These are phyloP conservation scores for Cryptosporidium muris DNA, from an alignment of 169 alveolate species.

Conservation along the genomic window DNA sequence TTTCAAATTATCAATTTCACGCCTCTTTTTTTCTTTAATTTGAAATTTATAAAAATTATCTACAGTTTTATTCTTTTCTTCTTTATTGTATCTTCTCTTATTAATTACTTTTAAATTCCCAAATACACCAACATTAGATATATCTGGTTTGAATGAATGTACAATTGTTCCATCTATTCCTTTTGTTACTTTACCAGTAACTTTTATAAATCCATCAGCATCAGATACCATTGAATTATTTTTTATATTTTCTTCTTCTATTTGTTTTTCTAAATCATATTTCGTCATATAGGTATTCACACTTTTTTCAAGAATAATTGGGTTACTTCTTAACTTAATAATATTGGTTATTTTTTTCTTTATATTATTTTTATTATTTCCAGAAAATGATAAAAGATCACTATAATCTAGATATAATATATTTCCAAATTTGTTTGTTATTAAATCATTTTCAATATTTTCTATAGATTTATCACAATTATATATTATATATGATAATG, in stretches of 20 bases:
- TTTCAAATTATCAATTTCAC: constrained; percentile 46
- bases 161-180: constrained; percentile 66
- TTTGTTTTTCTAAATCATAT: constrained; percentile 49
- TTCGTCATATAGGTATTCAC: constrained; percentile 56
- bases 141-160: constrained; percentile 39
- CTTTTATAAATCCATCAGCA: constrained; percentile 47
- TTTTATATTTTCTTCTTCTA: constrained; percentile 53
- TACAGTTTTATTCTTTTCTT: constrained; percentile 27
- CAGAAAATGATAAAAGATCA: background rate
- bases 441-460: constrained; percentile 15
- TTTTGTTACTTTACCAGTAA: constrained; percentile 18
- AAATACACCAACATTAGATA: background rate
- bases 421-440: background rate
- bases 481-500: constrained; percentile 54
- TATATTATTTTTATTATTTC: background rate
- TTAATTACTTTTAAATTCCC: background rate
- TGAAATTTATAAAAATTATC: constrained; percentile 50
- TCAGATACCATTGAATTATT: constrained; percentile 44
- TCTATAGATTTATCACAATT: constrained; percentile 10
- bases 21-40: constrained; percentile 41
- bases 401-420: constrained; percentile 14
- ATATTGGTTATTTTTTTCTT: constrained; percentile 4
- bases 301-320: constrained; percentile 6
- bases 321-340: constrained; percentile 13
- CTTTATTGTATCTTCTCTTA: constrained; percentile 35